These are phyloP conservation scores for Dictyostelium citrinum DNA, from an alignment of 78 protist genomes.

Conservation along the genomic window DNA sequence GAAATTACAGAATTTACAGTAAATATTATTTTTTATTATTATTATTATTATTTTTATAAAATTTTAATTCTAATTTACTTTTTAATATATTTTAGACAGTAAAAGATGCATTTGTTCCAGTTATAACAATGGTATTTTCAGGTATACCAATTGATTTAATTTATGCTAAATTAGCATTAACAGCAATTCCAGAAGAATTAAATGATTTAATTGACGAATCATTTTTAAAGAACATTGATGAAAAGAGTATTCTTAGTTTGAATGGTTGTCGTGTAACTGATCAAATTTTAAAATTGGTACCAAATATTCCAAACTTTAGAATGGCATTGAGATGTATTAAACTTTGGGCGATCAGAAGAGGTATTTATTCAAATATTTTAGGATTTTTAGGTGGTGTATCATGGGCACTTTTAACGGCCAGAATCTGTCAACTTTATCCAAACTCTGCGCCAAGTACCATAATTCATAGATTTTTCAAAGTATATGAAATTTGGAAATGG, in stretches of 20 bases:
- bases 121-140: slow-evolving; percentile 90
- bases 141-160: slow-evolving; percentile 95
- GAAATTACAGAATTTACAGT: slow-evolving; percentile 83
- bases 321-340: slow-evolving; percentile 92
- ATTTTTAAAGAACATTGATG: slow-evolving; percentile 85
- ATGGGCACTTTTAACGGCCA: slow-evolving; percentile 96
- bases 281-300: slow-evolving; percentile 91
- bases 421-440: slow-evolving; percentile 97
- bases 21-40: background rate
- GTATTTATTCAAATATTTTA: slow-evolving; percentile 91
- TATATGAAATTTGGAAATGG: slow-evolving; percentile 89
- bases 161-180: slow-evolving; percentile 84
- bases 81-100: slow-evolving; percentile 65
- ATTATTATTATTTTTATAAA: slow-evolving; percentile 13
- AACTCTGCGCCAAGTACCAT: slow-evolving; percentile 88
- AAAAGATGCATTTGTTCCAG: slow-evolving; percentile 94
- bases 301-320: slow-evolving; percentile 89
- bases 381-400: slow-evolving; percentile 98
- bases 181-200: slow-evolving; percentile 83
- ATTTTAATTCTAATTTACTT: background rate
- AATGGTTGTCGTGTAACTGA: slow-evolving; percentile 96
- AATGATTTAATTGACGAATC: slow-evolving; percentile 74
- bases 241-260: slow-evolving; percentile 56
- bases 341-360: slow-evolving; percentile 96
- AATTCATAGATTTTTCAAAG: slow-evolving; percentile 91